phyloP scores from a whole-genome alignment of 257 asterid species.

The Primulina tabacum region DNA sequence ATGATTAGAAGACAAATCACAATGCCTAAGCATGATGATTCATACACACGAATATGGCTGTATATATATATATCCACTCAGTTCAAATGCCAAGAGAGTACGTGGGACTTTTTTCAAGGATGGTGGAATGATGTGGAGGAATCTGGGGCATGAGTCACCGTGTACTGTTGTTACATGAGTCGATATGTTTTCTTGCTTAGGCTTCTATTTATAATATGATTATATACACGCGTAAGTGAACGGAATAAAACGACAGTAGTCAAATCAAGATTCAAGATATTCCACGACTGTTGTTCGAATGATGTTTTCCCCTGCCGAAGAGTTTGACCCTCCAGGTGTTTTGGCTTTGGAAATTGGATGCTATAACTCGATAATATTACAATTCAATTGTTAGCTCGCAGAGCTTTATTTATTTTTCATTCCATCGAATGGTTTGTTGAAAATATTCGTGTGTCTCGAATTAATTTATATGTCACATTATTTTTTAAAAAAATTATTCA shows the following conservation, averaged over 20 bases:
- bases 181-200: constrained; percentile 2
- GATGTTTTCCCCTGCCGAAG: too few relatives aligned
- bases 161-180: not conserved
- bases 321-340: too few relatives aligned
- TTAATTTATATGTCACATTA: too few relatives aligned
- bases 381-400: too few relatives aligned
- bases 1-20: constrained; percentile 1
- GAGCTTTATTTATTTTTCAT: too few relatives aligned
- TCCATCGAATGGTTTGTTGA: too few relatives aligned
- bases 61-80: constrained; percentile 22
- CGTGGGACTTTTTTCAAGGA: constrained; percentile 44
- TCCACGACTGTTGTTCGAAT: too few relatives aligned
- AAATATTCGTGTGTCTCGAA: too few relatives aligned
- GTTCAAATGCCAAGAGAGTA: constrained; percentile 41
- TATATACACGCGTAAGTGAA: not conserved
- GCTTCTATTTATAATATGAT: not conserved
- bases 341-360: too few relatives aligned
- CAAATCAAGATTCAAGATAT: constrained; percentile 21
- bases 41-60: constrained; percentile 17
- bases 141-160: constrained; percentile 29
- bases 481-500: too few relatives aligned
- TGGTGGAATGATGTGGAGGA: constrained; percentile 43
- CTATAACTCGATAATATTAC: too few relatives aligned
- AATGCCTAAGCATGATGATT: not conserved
- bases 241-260: constrained; percentile 1